Evolutionary conservation across 192 early-diverging fungal species (phyloP).

Genomic region (Lobosporangium transversale): DNA sequence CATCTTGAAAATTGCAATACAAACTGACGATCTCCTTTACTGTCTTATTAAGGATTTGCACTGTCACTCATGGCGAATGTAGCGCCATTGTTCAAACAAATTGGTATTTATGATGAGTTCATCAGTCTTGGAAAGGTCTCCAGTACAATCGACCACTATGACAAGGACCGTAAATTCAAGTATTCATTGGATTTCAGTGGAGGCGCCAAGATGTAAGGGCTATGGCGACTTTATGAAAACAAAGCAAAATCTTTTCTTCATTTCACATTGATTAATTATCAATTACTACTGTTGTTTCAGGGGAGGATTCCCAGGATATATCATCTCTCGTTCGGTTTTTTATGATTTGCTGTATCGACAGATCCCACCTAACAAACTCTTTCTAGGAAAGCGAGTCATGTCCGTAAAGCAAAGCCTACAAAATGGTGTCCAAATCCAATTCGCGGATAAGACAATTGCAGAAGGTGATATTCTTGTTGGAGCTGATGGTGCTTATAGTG

Average conservation of each 20-base stretch:
- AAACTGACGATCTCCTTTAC: too few relatives aligned
- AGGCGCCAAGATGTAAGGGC: not conserved
- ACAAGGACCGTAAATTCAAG: not conserved
- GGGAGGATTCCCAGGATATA: not conserved
- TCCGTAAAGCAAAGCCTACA: slow-evolving; percentile 12
- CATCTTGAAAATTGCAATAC: too few relatives aligned
- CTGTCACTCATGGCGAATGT: not conserved
- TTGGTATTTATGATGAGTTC: not conserved
- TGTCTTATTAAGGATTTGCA: not conserved
- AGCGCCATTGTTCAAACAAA: not conserved
- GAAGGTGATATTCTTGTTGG: slow-evolving; percentile 30
- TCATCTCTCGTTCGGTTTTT: not conserved
- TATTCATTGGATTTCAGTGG: not conserved
- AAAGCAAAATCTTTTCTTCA: not conserved
- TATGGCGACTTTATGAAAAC: not conserved
- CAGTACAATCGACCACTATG: not conserved
- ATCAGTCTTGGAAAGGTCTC: not conserved
- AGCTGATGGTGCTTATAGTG: slow-evolving; percentile 19
- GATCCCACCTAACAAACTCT: slow-evolving; percentile 4
- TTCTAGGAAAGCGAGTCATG: slow-evolving; percentile 12
- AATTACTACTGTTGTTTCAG: not conserved
- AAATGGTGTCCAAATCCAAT: slow-evolving; percentile 3
- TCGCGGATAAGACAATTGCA: not conserved
- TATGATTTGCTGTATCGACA: not conserved
- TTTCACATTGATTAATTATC: not conserved